Conservation (phyloP, 495 filamentous ascomycete genomes). For the Penicillium simplicissimum region DNA sequence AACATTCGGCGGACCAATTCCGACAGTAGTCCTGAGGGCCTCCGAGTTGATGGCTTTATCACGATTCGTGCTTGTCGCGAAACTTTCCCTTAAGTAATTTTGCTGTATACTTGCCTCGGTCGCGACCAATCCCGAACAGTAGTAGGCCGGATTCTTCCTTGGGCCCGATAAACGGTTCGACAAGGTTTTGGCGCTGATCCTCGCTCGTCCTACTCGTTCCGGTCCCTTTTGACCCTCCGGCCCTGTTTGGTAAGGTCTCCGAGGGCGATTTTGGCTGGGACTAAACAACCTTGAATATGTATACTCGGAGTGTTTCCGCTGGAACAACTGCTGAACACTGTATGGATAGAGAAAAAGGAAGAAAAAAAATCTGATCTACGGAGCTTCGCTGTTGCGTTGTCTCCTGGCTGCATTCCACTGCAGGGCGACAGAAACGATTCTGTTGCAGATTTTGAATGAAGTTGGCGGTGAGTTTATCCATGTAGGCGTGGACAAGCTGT, state of each 20-base stretch:
- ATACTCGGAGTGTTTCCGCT: no score
- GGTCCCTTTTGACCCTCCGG: neutral
- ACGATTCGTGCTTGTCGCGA: constrained; percentile 4
- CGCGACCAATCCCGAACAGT: constrained; percentile 1
- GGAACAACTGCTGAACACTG: neutral
- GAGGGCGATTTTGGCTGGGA: neutral
- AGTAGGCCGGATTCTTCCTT: constrained; percentile 7
- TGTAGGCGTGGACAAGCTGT: neutral
- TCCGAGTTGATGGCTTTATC: no score
- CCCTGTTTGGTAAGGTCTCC: constrained; percentile 8
- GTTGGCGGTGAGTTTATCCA: constrained; percentile 2
- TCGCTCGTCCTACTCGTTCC: constrained; percentile 10
- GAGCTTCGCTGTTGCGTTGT: neutral
- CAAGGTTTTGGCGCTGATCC: constrained; percentile 14
- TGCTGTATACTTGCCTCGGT: neutral
- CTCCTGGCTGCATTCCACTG: constrained; percentile 10
- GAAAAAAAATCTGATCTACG: neutral
- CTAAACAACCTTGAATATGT: neutral
- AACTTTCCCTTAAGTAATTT: constrained; percentile 4
- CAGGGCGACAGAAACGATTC: neutral
- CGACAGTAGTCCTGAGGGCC: neutral
- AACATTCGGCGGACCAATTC: neutral
- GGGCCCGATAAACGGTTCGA: constrained; percentile 18
- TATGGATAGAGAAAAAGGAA: neutral
- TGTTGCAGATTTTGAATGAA: neutral